Conservation (phyloP, 768 basidiomycete species). For the Calocybe gangraenosa region DNA sequence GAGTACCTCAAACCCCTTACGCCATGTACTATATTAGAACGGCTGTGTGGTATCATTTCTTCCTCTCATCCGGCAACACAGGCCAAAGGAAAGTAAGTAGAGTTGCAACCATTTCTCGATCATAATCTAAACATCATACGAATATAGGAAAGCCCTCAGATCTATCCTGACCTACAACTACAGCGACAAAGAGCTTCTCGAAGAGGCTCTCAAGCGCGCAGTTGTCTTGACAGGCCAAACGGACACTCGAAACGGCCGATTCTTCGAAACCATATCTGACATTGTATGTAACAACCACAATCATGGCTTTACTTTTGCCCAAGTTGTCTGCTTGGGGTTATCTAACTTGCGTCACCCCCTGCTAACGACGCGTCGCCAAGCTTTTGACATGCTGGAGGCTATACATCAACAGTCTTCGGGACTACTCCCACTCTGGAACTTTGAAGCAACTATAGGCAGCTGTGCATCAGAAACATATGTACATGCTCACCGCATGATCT, state of each 20-base stretch:
- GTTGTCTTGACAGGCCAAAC: constrained; percentile 55
- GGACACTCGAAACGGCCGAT: constrained; percentile 53
- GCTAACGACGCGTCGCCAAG: constrained; percentile 58
- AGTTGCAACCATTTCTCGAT: background rate
- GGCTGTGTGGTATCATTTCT: constrained; percentile 65
- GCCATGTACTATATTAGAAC: constrained; percentile 51
- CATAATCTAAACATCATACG: constrained; percentile 6
- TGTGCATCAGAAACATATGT: constrained; percentile 72
- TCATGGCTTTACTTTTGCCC: constrained; percentile 68
- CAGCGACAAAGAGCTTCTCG: constrained; percentile 51
- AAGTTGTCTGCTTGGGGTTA: constrained; percentile 72
- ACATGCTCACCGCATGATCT: constrained; percentile 73
- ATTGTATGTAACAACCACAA: constrained; percentile 50
- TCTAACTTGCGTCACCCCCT: constrained; percentile 81
- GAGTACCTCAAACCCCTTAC: constrained; percentile 55
- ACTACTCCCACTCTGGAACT: constrained; percentile 61
- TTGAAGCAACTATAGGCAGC: constrained; percentile 72
- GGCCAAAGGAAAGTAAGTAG: constrained; percentile 60
- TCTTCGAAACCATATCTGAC: constrained; percentile 79
- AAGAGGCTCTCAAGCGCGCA: constrained; percentile 65
- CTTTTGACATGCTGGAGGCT: constrained; percentile 74
- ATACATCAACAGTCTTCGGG: constrained; percentile 69
- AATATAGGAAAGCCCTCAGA: constrained; percentile 67
- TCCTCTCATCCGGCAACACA: constrained; percentile 49
- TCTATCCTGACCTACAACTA: constrained; percentile 59